Evolutionary conservation across 2,329 filamentous ascomycete genomes (phyloP).

Genomic region (Teratosphaeria destructans): DNA sequence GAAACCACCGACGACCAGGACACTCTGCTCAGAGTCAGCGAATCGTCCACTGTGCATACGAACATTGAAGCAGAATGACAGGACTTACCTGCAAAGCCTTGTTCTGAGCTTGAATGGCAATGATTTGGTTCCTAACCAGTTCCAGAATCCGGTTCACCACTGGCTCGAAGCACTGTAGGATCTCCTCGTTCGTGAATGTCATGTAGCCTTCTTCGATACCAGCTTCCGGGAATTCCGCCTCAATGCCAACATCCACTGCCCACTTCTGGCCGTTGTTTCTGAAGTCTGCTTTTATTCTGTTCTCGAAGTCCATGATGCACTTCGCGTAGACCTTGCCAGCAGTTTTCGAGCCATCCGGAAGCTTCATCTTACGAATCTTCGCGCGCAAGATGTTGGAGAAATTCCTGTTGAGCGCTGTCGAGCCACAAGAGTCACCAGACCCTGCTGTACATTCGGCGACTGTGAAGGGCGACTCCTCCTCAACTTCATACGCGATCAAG

Average conservation of each 20-base stretch:
- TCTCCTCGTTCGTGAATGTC: slow-evolving; percentile 99
- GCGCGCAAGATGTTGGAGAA: slow-evolving; percentile 96
- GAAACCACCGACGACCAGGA: slow-evolving; percentile 94
- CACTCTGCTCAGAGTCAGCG: slow-evolving; percentile 50
- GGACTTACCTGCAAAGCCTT: slow-evolving; percentile 62
- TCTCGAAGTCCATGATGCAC: slow-evolving; percentile 99
- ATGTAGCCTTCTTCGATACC: slow-evolving; percentile 99
- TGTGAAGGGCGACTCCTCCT: slow-evolving; percentile 93
- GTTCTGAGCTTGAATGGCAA: slow-evolving; percentile 97
- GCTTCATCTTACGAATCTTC: slow-evolving; percentile 98
- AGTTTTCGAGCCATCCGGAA: slow-evolving; percentile 91
- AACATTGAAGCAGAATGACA: neutral
- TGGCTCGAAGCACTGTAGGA: slow-evolving; percentile 96
- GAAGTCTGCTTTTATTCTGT: slow-evolving; percentile 99
- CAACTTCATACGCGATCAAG: slow-evolving; percentile 97
- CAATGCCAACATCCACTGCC: slow-evolving; percentile 94
- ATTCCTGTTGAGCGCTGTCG: slow-evolving; percentile 94
- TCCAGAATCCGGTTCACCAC: slow-evolving; percentile 96
- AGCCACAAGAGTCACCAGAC: slow-evolving; percentile 94
- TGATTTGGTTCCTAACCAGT: slow-evolving; percentile 94
- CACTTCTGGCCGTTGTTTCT: slow-evolving; percentile 98
- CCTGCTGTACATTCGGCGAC: slow-evolving; percentile 95
- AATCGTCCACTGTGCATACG: neutral
- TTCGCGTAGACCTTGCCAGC: slow-evolving; percentile 98
- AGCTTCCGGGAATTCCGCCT: slow-evolving; percentile 94